Conservation (phyloP, 257 asterid species). For the Jasminum sambac region DNA sequence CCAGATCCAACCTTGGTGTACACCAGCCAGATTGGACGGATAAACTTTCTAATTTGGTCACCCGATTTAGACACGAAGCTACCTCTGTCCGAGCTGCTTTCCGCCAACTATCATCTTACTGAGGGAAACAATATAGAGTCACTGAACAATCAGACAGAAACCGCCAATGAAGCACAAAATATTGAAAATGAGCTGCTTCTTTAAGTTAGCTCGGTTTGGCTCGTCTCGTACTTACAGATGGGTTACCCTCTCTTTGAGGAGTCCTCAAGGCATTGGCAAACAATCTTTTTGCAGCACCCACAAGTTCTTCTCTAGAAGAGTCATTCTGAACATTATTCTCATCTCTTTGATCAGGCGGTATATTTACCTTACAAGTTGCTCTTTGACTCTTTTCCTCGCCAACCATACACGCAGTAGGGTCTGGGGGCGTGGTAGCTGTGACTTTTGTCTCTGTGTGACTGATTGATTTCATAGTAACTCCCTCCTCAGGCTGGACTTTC, state of each 20-base stretch:
- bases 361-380: conserved; percentile 21
- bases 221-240: conserved; percentile 36
- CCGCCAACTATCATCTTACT: not conserved
- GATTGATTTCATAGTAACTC: conserved; percentile 21
- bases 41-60: conserved; percentile 8
- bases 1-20: conserved; percentile 14
- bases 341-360: conserved; percentile 30
- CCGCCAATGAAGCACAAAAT: not conserved
- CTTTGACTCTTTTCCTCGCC: conserved; percentile 23
- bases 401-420: conserved; percentile 30
- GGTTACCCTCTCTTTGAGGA: conserved; percentile 45
- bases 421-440: conserved; percentile 26
- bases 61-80: conserved; percentile 1
- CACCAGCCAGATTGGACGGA: not conserved
- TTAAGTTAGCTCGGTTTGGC: conserved; percentile 26
- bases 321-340: conserved; percentile 33
- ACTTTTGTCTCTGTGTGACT: conserved; percentile 24
- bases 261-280: conserved; percentile 86
- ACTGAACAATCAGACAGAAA: not conserved
- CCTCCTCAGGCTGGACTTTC: conserved; percentile 31
- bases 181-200: not conserved
- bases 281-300: conserved; percentile 94
- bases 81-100: conserved; percentile 4
- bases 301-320: conserved; percentile 55
- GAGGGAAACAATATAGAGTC: not conserved